A percentile compares a stretch with the other conserved stretches of the same genome.
Evolutionary conservation across 805 yeast genomes (phyloP).

Genomic region (Yarrowia deformans): DNA sequence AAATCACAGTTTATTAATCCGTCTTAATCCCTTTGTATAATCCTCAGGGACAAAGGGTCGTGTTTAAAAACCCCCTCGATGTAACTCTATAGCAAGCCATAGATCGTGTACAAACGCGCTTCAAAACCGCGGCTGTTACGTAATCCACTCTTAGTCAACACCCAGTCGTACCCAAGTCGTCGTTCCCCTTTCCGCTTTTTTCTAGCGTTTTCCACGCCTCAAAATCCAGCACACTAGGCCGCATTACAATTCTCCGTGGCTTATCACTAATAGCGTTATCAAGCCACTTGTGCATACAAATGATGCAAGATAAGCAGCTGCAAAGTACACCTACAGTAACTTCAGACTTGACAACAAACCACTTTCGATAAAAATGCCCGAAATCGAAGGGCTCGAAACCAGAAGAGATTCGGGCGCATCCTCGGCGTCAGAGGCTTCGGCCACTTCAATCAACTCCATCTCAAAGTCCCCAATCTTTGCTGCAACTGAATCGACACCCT

Average conservation of each 20-base stretch:
- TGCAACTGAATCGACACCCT: conserved; percentile 2
- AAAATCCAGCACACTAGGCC: neutral
- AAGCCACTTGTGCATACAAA: conserved; percentile 26
- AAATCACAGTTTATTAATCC: too few relatives aligned
- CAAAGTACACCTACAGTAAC: neutral
- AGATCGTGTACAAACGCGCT: too few relatives aligned
- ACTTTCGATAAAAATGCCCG: neutral
- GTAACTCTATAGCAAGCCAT: too few relatives aligned
- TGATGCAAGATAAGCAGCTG: conserved; percentile 22
- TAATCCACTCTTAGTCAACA: neutral
- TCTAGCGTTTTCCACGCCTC: neutral
- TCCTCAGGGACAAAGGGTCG: too few relatives aligned
- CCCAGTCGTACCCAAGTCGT: too few relatives aligned
- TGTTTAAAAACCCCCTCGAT: too few relatives aligned
- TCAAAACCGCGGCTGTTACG: too few relatives aligned
- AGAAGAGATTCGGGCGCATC: neutral
- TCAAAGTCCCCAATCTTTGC: conserved; percentile 7
- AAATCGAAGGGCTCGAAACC: neutral
- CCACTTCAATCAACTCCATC: neutral
- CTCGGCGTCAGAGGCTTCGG: neutral
- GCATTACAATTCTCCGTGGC: neutral
- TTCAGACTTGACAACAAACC: neutral
- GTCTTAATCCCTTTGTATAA: too few relatives aligned
- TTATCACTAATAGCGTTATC: conserved; percentile 12
- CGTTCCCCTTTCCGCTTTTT: too few relatives aligned